Evolutionary conservation across 1,139 yeast genomes (phyloP), one percentile per base, ranked within the genome.

Genomic region (Sugiyamaella japonica): DNA sequence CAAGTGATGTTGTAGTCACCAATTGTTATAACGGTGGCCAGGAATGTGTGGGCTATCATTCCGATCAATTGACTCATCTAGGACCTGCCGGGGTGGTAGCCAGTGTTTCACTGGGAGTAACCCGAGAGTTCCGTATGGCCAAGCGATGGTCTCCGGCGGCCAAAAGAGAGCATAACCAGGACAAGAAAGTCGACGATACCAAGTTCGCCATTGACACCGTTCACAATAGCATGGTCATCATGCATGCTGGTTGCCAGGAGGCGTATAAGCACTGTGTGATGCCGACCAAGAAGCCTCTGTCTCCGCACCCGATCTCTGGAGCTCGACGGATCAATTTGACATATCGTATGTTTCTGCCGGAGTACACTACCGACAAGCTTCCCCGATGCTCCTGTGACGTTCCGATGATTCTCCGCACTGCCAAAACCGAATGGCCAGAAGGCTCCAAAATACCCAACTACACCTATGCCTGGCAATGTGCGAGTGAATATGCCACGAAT

Each of bases 181-280:
- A 25, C 7, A 15, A 23, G 13, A 3, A 42, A 10, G 23, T 63
- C 61, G 57, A 62, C 46, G 65, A 55, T 52, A 63, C 73, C 0
- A 76, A 78, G 12, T 74, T 74, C 58, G 78, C 85, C 13, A 72
- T 85, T 2, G 83, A 81, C 23, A 64, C 84, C 2, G 85, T 87
- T 0, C 88, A 86, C 66, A 86, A 86, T 62, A 76, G 86, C 9
- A 66, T 86, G 52, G 63, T 86, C 1, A 68, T 86, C 4, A 86
- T 86, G 95, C 83, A 83, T 59, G 86, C 89, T 0, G 89, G 89
- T 1, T 83, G 87, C 59, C 95, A 86, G 65, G 95, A 86, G 60
- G 79, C 79, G 48, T 86, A 71, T 66, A 85, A 82, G 61, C 91
- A 86, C 63, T 71, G 81, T 56, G 74, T 83, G 23, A 78, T 76